Conservation (phyloP, 306 rosid species). For the Inga leiocalycina region DNA sequence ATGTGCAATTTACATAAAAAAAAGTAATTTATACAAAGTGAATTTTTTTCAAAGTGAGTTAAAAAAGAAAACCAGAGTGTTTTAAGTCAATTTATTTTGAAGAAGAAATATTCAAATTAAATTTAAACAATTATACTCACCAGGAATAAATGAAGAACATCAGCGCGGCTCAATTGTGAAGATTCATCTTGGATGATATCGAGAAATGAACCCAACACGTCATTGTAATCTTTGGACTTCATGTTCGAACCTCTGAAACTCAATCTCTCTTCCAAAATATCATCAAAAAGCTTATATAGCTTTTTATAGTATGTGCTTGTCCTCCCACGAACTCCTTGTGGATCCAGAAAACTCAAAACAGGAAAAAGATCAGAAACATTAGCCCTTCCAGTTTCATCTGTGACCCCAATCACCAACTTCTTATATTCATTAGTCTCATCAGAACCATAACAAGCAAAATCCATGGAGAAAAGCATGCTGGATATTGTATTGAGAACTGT, state of each 20-base stretch:
- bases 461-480: neutral
- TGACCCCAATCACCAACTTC: neutral
- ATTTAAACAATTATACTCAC: neutral
- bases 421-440: neutral
- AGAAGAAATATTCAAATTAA: too few species aligned
- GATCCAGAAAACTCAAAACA: neutral
- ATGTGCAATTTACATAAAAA: too few species aligned
- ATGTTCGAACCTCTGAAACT: neutral
- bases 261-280: neutral
- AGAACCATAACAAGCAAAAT: neutral
- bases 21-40: too few species aligned
- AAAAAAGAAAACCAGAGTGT: too few species aligned
- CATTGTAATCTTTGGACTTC: neutral
- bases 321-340: neutral
- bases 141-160: neutral
- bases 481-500: neutral
- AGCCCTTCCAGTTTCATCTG: neutral
- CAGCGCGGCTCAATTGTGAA: neutral
- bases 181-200: neutral
- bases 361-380: neutral
- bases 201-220: neutral
- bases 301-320: neutral
- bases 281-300: neutral
- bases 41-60: too few species aligned
- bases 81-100: too few species aligned